These are phyloP conservation scores for Calonectria pteridis DNA, from an alignment of 2,329 filamentous ascomycete genomes.

Conservation along the genomic window DNA sequence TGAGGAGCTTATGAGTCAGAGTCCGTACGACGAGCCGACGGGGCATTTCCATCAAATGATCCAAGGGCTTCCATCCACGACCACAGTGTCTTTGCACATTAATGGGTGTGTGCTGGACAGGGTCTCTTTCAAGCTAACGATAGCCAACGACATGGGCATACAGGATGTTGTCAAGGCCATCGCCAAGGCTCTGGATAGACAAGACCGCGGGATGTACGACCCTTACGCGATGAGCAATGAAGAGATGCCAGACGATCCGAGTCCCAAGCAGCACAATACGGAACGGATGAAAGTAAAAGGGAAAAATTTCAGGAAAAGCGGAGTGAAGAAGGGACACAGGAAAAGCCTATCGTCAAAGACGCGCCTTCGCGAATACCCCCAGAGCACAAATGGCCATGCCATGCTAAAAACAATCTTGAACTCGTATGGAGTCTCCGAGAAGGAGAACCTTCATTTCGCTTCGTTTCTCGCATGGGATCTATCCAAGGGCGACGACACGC, in stretches of 20 bases:
- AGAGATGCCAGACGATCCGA: neutral
- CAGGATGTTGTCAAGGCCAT: neutral
- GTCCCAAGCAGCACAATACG: neutral
- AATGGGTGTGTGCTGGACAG: neutral
- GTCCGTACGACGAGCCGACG: neutral
- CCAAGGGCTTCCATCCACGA: neutral
- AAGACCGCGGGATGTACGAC: neutral
- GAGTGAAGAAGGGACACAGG: neutral
- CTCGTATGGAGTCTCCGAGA: neutral
- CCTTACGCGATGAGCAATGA: neutral
- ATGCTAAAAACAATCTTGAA: neutral
- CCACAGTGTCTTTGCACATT: neutral
- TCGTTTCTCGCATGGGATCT: neutral
- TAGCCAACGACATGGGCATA: neutral
- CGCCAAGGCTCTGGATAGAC: neutral
- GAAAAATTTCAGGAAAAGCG: neutral
- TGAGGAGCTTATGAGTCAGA: neutral
- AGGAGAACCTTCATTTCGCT: neutral
- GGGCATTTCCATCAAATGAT: neutral
- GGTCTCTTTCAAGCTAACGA: neutral
- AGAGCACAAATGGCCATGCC: neutral
- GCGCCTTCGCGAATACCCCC: neutral
- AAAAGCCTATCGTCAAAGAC: neutral
- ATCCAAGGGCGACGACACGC: neutral
- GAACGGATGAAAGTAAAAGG: neutral